Percentiles rank a stretch among this genome's conserved stretches.
Conservation (phyloP, 768 basidiomycete species). For the Russula earlei region DNA sequence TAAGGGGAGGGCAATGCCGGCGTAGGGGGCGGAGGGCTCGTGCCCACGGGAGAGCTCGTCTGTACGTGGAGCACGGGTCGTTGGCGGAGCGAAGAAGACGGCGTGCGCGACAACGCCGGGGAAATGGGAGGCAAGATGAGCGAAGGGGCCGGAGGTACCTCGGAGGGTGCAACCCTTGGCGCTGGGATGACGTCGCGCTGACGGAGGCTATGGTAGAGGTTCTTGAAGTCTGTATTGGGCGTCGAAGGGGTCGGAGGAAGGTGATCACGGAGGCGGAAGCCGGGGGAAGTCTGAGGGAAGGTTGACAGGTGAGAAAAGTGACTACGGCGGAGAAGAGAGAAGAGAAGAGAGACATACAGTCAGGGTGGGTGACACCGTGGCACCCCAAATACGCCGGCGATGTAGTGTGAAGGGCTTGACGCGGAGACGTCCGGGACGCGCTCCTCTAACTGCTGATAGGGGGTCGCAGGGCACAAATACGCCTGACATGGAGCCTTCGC, state of each 20-base stretch:
- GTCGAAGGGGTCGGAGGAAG: slow-evolving; percentile 11
- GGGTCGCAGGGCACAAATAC: slow-evolving; percentile 8
- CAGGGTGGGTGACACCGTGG: neutral
- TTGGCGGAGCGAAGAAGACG: slow-evolving; percentile 10
- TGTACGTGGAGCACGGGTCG: slow-evolving; percentile 14
- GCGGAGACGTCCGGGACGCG: slow-evolving; percentile 10
- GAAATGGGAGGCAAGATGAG: slow-evolving; percentile 9
- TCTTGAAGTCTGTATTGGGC: slow-evolving; percentile 14
- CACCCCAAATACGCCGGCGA: slow-evolving; percentile 12
- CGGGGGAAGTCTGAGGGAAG: neutral
- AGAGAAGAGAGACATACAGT: slow-evolving; percentile 1
- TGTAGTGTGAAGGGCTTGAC: neutral
- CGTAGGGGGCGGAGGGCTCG: slow-evolving; percentile 11
- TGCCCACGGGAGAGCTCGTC: slow-evolving; percentile 11
- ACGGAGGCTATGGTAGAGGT: slow-evolving; percentile 10
- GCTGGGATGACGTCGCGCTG: neutral
- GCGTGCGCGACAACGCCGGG: slow-evolving; percentile 22
- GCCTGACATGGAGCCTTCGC: slow-evolving; percentile 7
- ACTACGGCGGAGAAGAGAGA: neutral
- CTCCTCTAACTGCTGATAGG: neutral
- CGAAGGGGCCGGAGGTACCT: neutral
- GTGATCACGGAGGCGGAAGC: slow-evolving; percentile 4
- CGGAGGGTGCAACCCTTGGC: neutral
- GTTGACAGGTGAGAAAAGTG: neutral
- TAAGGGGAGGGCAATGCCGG: slow-evolving; percentile 4